Conservation (phyloP, 1,284 basidiomycete genomes). For the Schizopora paradoxa region DNA sequence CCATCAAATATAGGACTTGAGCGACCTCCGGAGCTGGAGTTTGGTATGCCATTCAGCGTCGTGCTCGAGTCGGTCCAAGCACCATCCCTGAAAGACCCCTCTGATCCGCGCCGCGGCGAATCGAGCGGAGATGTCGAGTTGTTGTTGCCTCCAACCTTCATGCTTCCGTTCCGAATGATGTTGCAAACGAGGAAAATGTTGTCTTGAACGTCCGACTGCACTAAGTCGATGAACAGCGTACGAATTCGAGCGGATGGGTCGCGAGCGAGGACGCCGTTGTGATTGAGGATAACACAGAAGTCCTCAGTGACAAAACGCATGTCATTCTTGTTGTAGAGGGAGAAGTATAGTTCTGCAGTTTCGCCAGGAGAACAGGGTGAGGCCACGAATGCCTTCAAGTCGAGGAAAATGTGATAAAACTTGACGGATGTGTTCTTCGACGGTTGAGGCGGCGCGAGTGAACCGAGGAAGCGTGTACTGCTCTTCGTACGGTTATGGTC, state of each 20-base stretch:
- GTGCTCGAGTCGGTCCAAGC: constrained; percentile 20
- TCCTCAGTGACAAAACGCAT: constrained; percentile 92
- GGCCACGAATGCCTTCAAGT: constrained; percentile 88
- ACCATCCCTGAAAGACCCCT: constrained; percentile 36
- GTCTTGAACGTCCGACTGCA: constrained; percentile 78
- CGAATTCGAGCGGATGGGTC: constrained; percentile 67
- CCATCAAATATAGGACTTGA: constrained; percentile 12
- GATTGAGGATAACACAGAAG: constrained; percentile 85
- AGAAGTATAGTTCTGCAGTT: constrained; percentile 90
- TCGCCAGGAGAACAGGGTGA: constrained; percentile 87
- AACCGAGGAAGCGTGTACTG: constrained; percentile 45
- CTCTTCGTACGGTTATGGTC: constrained; percentile 44
- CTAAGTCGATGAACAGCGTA: constrained; percentile 87
- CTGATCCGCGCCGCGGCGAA: constrained; percentile 44
- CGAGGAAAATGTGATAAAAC: constrained; percentile 87
- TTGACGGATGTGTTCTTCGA: constrained; percentile 48
- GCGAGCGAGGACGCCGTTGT: constrained; percentile 81
- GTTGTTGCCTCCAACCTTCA: constrained; percentile 66
- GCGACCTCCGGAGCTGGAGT: constrained; percentile 24
- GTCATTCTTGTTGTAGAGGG: constrained; percentile 83
- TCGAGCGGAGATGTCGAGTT: constrained; percentile 45
- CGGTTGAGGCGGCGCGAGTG: constrained; percentile 32
- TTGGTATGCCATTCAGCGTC: constrained; percentile 21
- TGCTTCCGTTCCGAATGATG: constrained; percentile 83
- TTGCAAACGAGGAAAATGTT: constrained; percentile 85